phyloP scores from a whole-genome alignment of 148 eudicot species.

The Arctostaphylos glauca region DNA sequence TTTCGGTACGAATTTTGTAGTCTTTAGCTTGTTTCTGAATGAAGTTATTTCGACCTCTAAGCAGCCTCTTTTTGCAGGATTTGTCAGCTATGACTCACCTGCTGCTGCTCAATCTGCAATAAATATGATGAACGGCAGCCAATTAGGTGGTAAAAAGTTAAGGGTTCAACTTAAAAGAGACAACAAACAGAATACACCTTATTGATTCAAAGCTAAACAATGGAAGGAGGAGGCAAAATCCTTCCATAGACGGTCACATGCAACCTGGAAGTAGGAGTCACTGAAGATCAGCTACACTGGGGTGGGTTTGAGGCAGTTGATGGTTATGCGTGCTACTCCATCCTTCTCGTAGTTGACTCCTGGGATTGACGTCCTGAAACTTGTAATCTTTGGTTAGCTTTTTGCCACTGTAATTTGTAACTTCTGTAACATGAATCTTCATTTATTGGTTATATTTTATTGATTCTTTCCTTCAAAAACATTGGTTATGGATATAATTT shows the following conservation, averaged over 20 bases:
- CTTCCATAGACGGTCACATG: conserved; percentile 4
- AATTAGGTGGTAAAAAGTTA: conserved; percentile 91
- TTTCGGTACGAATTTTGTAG: conserved; percentile 54
- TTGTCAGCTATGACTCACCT: conserved; percentile 91
- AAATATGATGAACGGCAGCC: conserved; percentile 80
- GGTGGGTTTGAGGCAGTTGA: conserved; percentile 17
- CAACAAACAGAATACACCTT: conserved; percentile 63
- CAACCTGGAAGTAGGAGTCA: conserved; percentile 19
- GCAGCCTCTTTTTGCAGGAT: conserved; percentile 56
- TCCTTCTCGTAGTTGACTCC: conserved; percentile 24
- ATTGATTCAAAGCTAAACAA: conserved; percentile 38
- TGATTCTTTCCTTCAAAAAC: conserved; percentile 51
- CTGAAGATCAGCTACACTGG: conserved; percentile 18
- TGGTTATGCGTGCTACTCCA: conserved; percentile 20
- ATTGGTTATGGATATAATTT: conserved; percentile 2
- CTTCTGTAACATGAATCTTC: conserved; percentile 54
- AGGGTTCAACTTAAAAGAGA: conserved; percentile 97
- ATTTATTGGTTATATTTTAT: conserved; percentile 67
- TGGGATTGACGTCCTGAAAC: conserved; percentile 30
- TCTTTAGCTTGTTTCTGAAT: conserved; percentile 6
- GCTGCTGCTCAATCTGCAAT: conserved; percentile 87
- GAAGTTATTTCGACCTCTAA: conserved; percentile 25
- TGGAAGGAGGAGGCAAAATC: conserved; percentile 21
- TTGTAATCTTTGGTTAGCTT: conserved; percentile 44
- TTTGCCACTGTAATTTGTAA: conserved; percentile 54